A percentile compares a stretch with the other conserved stretches of the same genome.
Conservation (phyloP, 2,329 filamentous ascomycete species). For the Clarireedia hainanense region DNA sequence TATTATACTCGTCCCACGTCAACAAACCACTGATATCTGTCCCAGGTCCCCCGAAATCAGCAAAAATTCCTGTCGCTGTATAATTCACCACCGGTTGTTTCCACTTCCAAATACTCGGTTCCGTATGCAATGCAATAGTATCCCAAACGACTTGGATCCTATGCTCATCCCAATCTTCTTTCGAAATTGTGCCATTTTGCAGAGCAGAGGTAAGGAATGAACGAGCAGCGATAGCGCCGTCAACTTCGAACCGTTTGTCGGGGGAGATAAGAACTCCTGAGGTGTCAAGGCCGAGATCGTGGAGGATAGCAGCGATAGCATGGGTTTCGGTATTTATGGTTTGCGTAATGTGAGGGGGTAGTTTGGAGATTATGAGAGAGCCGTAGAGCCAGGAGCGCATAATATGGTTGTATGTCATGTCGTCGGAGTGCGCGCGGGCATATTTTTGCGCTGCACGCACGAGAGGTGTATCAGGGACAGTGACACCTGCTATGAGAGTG, state of each 20-base stretch:
- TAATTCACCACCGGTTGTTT: constrained; percentile 37
- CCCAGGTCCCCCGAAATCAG: constrained; percentile 33
- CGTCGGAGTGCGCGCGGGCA: constrained; percentile 25
- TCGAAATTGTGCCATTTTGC: constrained; percentile 1
- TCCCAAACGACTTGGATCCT: constrained; percentile 42
- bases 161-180: constrained; percentile 32
- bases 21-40: constrained; percentile 16
- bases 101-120: constrained; percentile 31
- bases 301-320: constrained; percentile 33
- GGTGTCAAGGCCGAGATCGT: constrained; percentile 37
- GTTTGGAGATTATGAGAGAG: constrained; percentile 24
- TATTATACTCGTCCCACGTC: constrained; percentile 29
- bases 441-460: constrained; percentile 30
- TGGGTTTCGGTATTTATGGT: constrained; percentile 32
- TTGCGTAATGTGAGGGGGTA: not conserved
- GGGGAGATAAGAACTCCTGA: constrained; percentile 30
- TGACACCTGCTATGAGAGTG: constrained; percentile 27
- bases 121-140: constrained; percentile 39
- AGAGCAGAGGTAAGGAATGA: constrained; percentile 29
- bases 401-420: constrained; percentile 33
- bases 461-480: constrained; percentile 31
- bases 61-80: constrained; percentile 28
- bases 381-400: constrained; percentile 33
- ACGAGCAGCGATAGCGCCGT: constrained; percentile 39
- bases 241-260: constrained; percentile 43